Evolutionary conservation across 2,329 filamentous ascomycete genomes (phyloP).

Genomic region (Elsinoe fawcettii): DNA sequence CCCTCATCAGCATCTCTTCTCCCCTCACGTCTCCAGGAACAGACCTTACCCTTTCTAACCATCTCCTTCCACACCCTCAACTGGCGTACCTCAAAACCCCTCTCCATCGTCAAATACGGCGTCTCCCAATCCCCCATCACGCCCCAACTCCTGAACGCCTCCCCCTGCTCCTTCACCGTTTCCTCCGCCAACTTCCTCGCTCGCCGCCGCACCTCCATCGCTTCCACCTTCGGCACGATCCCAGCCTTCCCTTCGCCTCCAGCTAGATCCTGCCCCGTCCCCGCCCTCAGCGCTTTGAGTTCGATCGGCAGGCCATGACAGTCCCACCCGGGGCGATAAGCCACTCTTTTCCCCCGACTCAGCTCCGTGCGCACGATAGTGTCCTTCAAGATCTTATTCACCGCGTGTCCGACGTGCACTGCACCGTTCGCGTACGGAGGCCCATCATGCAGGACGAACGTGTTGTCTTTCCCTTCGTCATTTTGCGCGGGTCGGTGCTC

Average conservation of each 20-base stretch:
- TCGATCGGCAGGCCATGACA: constrained; percentile 97
- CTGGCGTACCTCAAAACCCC: constrained; percentile 65
- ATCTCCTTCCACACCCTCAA: constrained; percentile 67
- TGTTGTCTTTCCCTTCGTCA: constrained; percentile 41
- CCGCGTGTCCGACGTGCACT: constrained; percentile 84
- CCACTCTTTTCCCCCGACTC: constrained; percentile 65
- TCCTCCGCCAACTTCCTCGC: constrained; percentile 59
- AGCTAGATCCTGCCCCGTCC: constrained; percentile 25
- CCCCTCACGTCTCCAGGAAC: background rate
- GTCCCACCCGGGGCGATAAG: constrained; percentile 91
- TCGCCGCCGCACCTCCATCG: constrained; percentile 53
- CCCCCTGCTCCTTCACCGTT: constrained; percentile 66
- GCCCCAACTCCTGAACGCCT: constrained; percentile 62
- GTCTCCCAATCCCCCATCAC: constrained; percentile 76
- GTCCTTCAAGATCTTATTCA: constrained; percentile 97
- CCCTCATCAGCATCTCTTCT: constrained; percentile 14
- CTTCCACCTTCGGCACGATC: constrained; percentile 27
- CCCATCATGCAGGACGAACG: constrained; percentile 86
- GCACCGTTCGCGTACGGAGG: constrained; percentile 93
- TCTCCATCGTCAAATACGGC: constrained; percentile 73
- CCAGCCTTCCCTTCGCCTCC: constrained; percentile 29
- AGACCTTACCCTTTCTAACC: constrained; percentile 49
- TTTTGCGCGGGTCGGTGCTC: constrained; percentile 26
- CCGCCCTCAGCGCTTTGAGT: constrained; percentile 73
- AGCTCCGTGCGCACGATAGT: constrained; percentile 78